phyloP scores from a whole-genome alignment of 495 filamentous ascomycete genomes.

The Hypoxylon perforatum region DNA sequence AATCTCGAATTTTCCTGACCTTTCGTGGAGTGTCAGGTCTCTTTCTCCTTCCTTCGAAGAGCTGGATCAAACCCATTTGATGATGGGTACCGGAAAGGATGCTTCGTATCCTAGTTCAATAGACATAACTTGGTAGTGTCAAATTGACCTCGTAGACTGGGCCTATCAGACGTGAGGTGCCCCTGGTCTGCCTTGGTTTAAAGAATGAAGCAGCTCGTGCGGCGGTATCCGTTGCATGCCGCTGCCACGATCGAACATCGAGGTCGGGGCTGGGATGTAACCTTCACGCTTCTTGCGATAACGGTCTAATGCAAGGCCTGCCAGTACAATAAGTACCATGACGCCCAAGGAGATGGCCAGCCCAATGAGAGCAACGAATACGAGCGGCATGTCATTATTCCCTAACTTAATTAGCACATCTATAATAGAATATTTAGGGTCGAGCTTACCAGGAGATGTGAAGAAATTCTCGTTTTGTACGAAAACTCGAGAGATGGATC shows the following conservation, averaged over 20 bases:
- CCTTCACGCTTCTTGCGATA: constrained; percentile 86
- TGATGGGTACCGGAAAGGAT: neutral
- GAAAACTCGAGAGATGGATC: constrained; percentile 76
- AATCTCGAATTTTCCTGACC: constrained; percentile 22
- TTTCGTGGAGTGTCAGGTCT: constrained; percentile 11
- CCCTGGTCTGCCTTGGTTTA: constrained; percentile 52
- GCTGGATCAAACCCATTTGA: neutral
- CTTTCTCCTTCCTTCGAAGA: constrained; percentile 17
- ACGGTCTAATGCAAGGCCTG: constrained; percentile 84
- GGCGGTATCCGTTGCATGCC: constrained; percentile 86
- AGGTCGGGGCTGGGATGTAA: constrained; percentile 82
- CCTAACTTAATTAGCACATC: constrained; percentile 49
- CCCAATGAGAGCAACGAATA: constrained; percentile 90
- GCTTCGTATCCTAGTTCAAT: constrained; percentile 2
- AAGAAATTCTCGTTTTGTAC: constrained; percentile 77
- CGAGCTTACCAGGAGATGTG: constrained; percentile 39
- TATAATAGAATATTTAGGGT: constrained; percentile 37
- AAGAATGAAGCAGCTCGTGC: constrained; percentile 74
- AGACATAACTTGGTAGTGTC: neutral
- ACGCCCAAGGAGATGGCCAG: constrained; percentile 88
- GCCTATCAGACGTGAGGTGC: constrained; percentile 54
- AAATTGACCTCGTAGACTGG: neutral
- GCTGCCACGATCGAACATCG: constrained; percentile 75
- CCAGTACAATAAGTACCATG: constrained; percentile 87
- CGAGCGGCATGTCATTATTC: constrained; percentile 73